Evolutionary conservation across 1,284 basidiomycete genomes (phyloP), one percentile per base, ranked within the genome.

Genomic region (Ceratobasidium sp.): DNA sequence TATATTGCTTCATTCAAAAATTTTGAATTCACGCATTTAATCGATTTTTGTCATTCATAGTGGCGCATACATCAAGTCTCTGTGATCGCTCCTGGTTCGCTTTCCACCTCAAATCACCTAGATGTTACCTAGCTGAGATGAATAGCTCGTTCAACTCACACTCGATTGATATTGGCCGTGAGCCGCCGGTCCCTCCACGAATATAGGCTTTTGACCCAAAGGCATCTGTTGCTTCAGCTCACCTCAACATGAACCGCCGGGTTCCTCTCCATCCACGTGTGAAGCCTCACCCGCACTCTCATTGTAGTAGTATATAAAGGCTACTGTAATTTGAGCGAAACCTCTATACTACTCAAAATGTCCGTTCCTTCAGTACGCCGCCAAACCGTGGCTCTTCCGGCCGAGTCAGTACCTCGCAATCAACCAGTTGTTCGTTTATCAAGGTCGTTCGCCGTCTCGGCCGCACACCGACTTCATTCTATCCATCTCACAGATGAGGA

Each of bases 201-300:
- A 30, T 36, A 4, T 50, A 45, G 16, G 36, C 32, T 14, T 26
- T 26, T 18, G 41, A 64, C 50, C 41, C 3, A 12, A 26, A 30
- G 48, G 16, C 45, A 64, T 3, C 46, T 41, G 62, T 36, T 23
- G 32, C 12, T 30, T 43, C 32, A 26, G 9, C 64, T 67, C 64
- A 57, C 32, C 34, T 67, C 64, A 34, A 21, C 39, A n/a, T 39
- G 52, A 67, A 32, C 64, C 64, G 64, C 64, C 64, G 52, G 64
- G 30, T 34, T 39, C 34, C 26, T 23, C 28, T 28, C 12, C 16
- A 23, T 28, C 64, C 39, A 41, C 52, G 64, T 67, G 64, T 57
- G 64, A 67, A 57, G 34, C 5, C 48, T 10, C 26, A 18, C 64
- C 21, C 18, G 9, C 9, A 23, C 30, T 16, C 30, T 57, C 32